Evolutionary conservation across 257 asterid species (phyloP), one percentile per base, ranked within the genome.

Genomic region (Lycium ferocissimum): DNA sequence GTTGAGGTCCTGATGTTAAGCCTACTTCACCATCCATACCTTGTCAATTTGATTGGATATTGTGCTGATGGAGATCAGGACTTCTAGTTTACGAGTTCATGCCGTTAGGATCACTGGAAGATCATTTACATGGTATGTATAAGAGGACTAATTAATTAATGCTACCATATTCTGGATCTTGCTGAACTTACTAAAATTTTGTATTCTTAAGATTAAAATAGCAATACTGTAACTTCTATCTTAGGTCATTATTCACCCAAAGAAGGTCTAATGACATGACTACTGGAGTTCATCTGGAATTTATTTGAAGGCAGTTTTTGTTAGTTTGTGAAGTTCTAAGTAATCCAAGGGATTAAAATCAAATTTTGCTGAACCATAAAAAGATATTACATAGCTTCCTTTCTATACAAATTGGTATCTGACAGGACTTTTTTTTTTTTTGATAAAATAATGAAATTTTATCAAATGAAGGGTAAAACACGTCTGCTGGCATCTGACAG

Each of bases 11-110:
- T 95, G 89, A 93, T 95, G 95, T 81, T 95, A 84, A 92, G 97
- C 85, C 84, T 91, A 73, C 95, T 95, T 90, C 98, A 93, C 87
- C 98, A 95, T 87, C 88, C 95, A 9, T 91, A 95, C 88, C 87
- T 95, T 84, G 97, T 95, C 58, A 95, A 93, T 88, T 87, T 95
- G 89, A 92, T 91, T 20, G 98, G 97, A 82, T 95, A 93, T 56
- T 95, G 98, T 89, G 97, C 97, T 82, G 97, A 95, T 88, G 98
- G 97, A 85, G 97, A 92, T 89, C 97, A 95, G 82, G 95, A 85
- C 94, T 95, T 87, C 88, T 95, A 89, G 98, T 93, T 73, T 92
- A 95, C 2, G 97, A 95, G 84, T 95, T 83, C 91, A 92, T 95
- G 98, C 90, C 97, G n/a, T 88, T 93, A 85, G 97, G 97, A 67